Conservation (phyloP, 805 yeast species). For the Metschnikowia lachancei region DNA sequence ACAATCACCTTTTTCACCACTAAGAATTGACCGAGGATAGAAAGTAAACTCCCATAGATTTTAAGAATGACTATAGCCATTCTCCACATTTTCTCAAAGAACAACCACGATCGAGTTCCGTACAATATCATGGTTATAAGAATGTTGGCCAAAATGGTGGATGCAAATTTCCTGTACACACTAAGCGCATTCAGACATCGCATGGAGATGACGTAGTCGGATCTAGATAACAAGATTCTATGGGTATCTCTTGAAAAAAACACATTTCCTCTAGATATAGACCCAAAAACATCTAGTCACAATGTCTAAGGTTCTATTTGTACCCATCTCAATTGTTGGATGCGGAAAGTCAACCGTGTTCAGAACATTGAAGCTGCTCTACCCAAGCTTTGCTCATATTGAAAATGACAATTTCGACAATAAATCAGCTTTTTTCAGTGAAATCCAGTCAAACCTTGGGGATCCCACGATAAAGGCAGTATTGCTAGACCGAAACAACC, state of each 20-base stretch:
- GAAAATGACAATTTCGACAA: slow-evolving; percentile 74
- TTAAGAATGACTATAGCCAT: too few relatives aligned
- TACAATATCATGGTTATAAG: too few relatives aligned
- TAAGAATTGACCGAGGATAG: too few relatives aligned
- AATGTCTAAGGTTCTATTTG: slow-evolving; percentile 54
- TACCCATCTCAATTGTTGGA: slow-evolving; percentile 88
- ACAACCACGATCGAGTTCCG: too few relatives aligned
- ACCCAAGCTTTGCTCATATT: slow-evolving; percentile 61
- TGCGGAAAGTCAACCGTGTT: slow-evolving; percentile 92
- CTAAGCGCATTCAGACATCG: not conserved
- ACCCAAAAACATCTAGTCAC: too few relatives aligned
- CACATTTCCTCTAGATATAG: not conserved
- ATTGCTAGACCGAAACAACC: slow-evolving; percentile 82
- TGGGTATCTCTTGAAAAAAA: too few relatives aligned
- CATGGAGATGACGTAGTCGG: not conserved
- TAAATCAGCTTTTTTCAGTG: slow-evolving; percentile 48
- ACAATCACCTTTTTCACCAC: too few relatives aligned
- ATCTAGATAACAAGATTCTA: too few relatives aligned
- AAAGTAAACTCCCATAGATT: too few relatives aligned
- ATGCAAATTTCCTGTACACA: slow-evolving; percentile 1
- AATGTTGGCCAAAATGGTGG: too few relatives aligned
- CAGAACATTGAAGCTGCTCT: slow-evolving; percentile 53
- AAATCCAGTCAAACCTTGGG: slow-evolving; percentile 35
- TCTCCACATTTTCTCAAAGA: too few relatives aligned
- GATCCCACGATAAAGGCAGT: slow-evolving; percentile 45